Conservation (phyloP, 176 grass and related monocot species). For the Luzula sylvatica region DNA sequence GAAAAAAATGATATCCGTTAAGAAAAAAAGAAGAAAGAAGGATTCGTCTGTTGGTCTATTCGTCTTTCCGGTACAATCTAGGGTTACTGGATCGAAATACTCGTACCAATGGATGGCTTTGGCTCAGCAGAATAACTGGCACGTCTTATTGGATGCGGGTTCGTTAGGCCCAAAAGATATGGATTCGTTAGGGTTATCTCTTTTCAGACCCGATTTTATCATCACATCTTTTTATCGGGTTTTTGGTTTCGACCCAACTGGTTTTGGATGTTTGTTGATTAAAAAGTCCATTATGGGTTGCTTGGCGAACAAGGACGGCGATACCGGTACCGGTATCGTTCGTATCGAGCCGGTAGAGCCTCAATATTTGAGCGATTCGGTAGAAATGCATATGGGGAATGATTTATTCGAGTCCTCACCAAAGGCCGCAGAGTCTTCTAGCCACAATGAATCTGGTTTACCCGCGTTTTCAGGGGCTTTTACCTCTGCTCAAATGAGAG, state of each 20-base stretch:
- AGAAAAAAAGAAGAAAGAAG: slow-evolving; percentile 82
- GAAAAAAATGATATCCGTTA: slow-evolving; percentile 62
- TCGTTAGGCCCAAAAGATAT: slow-evolving; percentile 96
- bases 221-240: slow-evolving; percentile 96
- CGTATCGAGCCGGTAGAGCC: slow-evolving; percentile 77
- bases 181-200: slow-evolving; percentile 84
- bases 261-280: slow-evolving; percentile 92
- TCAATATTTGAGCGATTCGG: slow-evolving; percentile 84
- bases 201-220: slow-evolving; percentile 96
- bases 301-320: slow-evolving; percentile 63
- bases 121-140: slow-evolving; percentile 99
- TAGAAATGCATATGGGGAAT: slow-evolving; percentile 71
- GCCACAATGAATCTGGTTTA: slow-evolving; percentile 54
- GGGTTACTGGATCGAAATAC: slow-evolving; percentile 93
- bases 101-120: slow-evolving; percentile 99
- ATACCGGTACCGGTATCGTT: slow-evolving; percentile 73
- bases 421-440: slow-evolving; percentile 28
- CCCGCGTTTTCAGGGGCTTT: slow-evolving; percentile 90
- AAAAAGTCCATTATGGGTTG: slow-evolving; percentile 88
- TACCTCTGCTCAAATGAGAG: slow-evolving; percentile 79
- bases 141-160: slow-evolving; percentile 90
- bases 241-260: slow-evolving; percentile 84
- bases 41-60: slow-evolving; percentile 72
- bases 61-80: slow-evolving; percentile 93
- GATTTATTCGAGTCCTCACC: slow-evolving; percentile 54